Evolutionary conservation across 495 filamentous ascomycete genomes (phyloP).

Genomic region (Podospora pseudoanserina): DNA sequence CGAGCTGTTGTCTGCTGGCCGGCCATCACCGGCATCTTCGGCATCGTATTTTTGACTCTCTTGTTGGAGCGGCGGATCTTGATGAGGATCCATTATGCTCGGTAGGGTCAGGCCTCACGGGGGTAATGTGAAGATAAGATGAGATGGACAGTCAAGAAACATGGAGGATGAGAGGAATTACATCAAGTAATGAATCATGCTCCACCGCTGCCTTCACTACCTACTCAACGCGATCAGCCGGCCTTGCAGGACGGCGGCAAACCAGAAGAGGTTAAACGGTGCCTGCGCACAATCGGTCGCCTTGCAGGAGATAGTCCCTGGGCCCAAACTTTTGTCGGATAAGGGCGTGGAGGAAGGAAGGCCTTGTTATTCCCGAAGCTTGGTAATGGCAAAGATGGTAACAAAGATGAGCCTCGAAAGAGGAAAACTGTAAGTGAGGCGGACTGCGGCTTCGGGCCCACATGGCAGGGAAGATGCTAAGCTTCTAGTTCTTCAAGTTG

Average conservation of each 20-base stretch:
- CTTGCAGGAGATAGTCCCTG: neutral
- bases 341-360: neutral
- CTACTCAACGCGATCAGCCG: neutral
- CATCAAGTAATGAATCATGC: neutral
- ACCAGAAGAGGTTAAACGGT: neutral
- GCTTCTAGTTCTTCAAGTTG: neutral
- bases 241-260: neutral
- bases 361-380: neutral
- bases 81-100: neutral
- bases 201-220: neutral
- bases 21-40: neutral
- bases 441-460: neutral
- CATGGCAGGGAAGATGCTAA: neutral
- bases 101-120: neutral
- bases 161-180: neutral
- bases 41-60: neutral
- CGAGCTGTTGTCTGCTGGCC: conserved; percentile 1
- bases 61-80: neutral
- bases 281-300: neutral
- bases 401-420: neutral
- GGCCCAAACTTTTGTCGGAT: neutral
- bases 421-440: too few species aligned
- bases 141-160: neutral
- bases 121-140: neutral
- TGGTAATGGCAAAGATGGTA: neutral